Base-by-base conservation (phyloP, 495 filamentous ascomycete species). In the Endocarpon pusillum region DNA sequence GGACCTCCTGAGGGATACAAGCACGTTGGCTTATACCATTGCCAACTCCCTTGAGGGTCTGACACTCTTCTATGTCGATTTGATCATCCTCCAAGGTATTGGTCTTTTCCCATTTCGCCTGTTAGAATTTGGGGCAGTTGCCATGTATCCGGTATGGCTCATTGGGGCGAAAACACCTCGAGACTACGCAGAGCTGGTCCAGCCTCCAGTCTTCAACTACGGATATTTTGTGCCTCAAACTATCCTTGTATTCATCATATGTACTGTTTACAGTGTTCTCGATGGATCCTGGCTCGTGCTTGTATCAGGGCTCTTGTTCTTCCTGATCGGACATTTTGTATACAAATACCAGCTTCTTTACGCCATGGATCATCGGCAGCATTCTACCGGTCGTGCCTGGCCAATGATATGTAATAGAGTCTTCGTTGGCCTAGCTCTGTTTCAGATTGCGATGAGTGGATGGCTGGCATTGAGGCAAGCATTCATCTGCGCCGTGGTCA, bases 321-420 rank as follows among this genome's bases (percentile, higher is more conserved):
- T 96, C 46, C 58, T 71, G 10, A 65, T 94, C 25, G 91, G 91
- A 18, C 76, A 81, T 44, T 92, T 87, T 47, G 86, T 84, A 19
- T 93, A 96, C 67, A 99, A 99, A 51, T 96, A 96, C 48, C 91
- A 96, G 55, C 65, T 99, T 4, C 62, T 99, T 3, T 99, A 96
- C 52, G 83, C 91, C 7, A 96, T 99, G 91, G 85, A 96, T 50
- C 85, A 96, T 47, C 77, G 81, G 4, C 85, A 92, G 39, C 86
- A 96, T 49, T 85, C 89, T 3, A 94, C 89, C 0, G 91, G 91
- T 20, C 71, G 74, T 38, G 85, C 85, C 1, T 99, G 91, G 91
- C 69, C 75, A 15, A 89, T 96, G 63, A 91, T 94, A 23, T 94
- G 86, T 55, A 81, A 85, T 41, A 75, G 91, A 14, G 62, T 94